Base-by-base conservation (phyloP, 2,329 filamentous ascomycete species). In the Lachnellula arida region DNA sequence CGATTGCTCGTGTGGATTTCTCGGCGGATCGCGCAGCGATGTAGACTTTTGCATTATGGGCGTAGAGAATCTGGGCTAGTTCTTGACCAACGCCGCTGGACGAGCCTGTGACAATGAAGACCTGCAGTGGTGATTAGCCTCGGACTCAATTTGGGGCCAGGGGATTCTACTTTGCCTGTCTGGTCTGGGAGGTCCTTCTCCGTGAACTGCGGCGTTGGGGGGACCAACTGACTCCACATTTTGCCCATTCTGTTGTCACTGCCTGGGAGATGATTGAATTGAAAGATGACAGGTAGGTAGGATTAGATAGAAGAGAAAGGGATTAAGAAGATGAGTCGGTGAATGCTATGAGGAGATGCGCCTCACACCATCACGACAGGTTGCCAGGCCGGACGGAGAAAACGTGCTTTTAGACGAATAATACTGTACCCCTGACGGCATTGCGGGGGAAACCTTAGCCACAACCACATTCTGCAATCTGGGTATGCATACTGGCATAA, bases 11-110 rank as follows among this genome's bases (percentile, higher is more conserved):
- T 15, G 60, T 57, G 1, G 72, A 70, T 59, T 76, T 77, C 5
- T 68, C 64, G 49, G 71, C 64, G 1, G 71, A 73, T 22, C 76
- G 73, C 2, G 71, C 74, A 12, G 72, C 71, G 19, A 78, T 60
- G 60, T 76, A 78, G 39, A 78, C 73, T 49, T 70, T 76, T 35
- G 72, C 76, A 56, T 74, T 72, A 37, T 72, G 68, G 25, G 62
- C 59, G 62, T 74, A 76, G 39, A 77, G 72, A 42, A 76, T 71
- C 25, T 65, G 62, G 14, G 69, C 67, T 0, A 75, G 62, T 39
- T 74, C 70, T 53, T 72, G 69, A 52, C 75, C 75, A 3, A 76
- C 61, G 3, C 75, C 75, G 2, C 69, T 67, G 50, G 67, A 63
- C 34, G 67, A 63, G 12, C 73, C 73, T 2, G 73, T 74, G 5